These are phyloP conservation scores for Mycena galericulata DNA, from an alignment of 768 basidiomycete species.

Conservation along the genomic window DNA sequence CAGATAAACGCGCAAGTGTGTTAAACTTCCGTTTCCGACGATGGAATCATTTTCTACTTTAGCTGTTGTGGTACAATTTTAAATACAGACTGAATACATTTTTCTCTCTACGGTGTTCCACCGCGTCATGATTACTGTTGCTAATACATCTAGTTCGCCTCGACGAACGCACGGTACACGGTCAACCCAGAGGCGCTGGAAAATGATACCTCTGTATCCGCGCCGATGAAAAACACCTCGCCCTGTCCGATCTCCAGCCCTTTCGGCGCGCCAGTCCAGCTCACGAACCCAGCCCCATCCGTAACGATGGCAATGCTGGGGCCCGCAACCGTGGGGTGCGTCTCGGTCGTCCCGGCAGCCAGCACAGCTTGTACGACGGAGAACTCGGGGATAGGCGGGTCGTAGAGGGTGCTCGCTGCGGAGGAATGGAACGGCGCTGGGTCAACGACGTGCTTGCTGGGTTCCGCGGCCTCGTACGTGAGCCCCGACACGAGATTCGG, in stretches of 20 bases:
- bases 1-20: neutral
- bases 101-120: neutral
- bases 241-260: constrained; percentile 65
- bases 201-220: constrained; percentile 69
- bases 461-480: constrained; percentile 82
- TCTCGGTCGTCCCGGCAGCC: constrained; percentile 55
- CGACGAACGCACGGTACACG: constrained; percentile 79
- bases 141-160: constrained; percentile 38
- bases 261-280: constrained; percentile 56
- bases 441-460: constrained; percentile 75
- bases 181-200: constrained; percentile 56
- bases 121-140: neutral
- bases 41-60: constrained; percentile 1
- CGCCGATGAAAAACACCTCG: constrained; percentile 87
- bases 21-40: neutral
- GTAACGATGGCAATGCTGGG: constrained; percentile 90
- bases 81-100: constrained; percentile 25
- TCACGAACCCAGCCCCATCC: constrained; percentile 68
- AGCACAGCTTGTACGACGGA: constrained; percentile 80
- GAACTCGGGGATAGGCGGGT: constrained; percentile 96
- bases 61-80: neutral
- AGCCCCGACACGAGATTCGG: constrained; percentile 88
- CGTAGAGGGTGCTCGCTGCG: constrained; percentile 67
- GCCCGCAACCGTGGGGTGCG: constrained; percentile 75
- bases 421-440: constrained; percentile 63